phyloP scores from a whole-genome alignment of 495 filamentous ascomycete species.

The Clohesyomyces aquaticus region DNA sequence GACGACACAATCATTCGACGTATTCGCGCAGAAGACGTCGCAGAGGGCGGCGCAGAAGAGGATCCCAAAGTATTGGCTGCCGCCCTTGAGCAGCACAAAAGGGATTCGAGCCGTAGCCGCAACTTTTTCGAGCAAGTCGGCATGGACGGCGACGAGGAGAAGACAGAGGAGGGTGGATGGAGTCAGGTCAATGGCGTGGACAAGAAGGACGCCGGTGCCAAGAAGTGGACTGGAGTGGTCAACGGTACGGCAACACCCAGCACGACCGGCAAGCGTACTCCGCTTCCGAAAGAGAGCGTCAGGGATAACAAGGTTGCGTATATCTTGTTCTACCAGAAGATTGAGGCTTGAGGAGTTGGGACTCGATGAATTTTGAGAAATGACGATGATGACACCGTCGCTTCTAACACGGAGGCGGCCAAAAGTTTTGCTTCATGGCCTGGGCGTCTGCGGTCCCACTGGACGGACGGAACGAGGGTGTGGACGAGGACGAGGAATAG shows the following conservation, averaged over 20 bases:
- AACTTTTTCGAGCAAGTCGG: slow-evolving; percentile 76
- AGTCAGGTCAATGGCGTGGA: slow-evolving; percentile 74
- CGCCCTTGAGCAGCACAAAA: slow-evolving; percentile 67
- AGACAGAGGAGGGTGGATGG: slow-evolving; percentile 70
- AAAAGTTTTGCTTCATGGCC: slow-evolving; percentile 1
- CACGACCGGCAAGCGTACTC: slow-evolving; percentile 63
- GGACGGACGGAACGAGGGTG: too few species aligned
- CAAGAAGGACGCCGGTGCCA: slow-evolving; percentile 57
- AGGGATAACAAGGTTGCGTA: slow-evolving; percentile 97
- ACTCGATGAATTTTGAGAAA: not conserved
- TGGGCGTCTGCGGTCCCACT: not conserved
- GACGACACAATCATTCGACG: slow-evolving; percentile 92
- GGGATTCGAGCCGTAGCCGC: slow-evolving; percentile 53
- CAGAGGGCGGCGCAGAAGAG: slow-evolving; percentile 80
- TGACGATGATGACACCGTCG: not conserved
- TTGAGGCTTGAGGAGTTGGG: slow-evolving; percentile 48
- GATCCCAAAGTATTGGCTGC: slow-evolving; percentile 70
- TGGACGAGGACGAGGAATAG: too few species aligned
- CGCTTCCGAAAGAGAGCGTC: slow-evolving; percentile 66
- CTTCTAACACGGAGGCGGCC: not conserved
- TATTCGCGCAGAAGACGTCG: slow-evolving; percentile 86
- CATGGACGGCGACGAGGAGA: slow-evolving; percentile 65
- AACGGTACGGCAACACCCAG: slow-evolving; percentile 64
- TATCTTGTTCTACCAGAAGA: slow-evolving; percentile 88
- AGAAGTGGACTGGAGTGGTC: slow-evolving; percentile 66